Evolutionary conservation across 495 filamentous ascomycete species (phyloP), one percentile per base, ranked within the genome.

Genomic region (Apodospora peruviana): DNA sequence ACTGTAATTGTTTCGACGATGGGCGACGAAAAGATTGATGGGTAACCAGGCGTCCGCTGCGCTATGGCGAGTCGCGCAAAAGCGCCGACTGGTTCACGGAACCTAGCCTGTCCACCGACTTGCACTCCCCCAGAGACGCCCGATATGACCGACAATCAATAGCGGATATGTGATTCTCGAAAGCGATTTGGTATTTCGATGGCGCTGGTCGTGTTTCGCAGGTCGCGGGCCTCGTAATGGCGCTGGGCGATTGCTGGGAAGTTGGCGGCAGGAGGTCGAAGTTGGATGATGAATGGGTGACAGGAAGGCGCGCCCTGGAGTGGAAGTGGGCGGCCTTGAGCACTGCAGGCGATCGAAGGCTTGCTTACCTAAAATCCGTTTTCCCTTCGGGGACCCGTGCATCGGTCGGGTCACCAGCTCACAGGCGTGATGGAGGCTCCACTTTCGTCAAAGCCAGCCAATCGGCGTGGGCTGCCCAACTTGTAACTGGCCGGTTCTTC

Each of bases 1-100:
- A 32, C 7, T 32, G 7, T 14, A 32, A 14, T 32, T 40, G 8
- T 44, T 47, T 54, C 41, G 47, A 51, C 57, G 59, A 61, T 48
- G 55, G 59, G 56, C 41, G 47, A 51, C 57, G 59, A 61, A 48
- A 53, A 61, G 56, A 55, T 51, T 62, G 60, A 51, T 61, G 60
- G 61, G n/a, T n/a, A n/a, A n/a, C n/a, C n/a, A n/a, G n/a, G n/a
- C n/a, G n/a, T n/a, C n/a, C n/a, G n/a, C n/a, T n/a, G n/a, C n/a
- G n/a, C n/a, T n/a, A n/a, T n/a, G 60, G 62, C 66, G 55, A 68
- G 62, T 61, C 63, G 63, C 66, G 67, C 65, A 60, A 69, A 59
- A 63, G 55, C 61, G 68, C 61, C 60, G 58, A 64, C 49, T 45
- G 51, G 51, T 40, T 47, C 56, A 53, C 51, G 45, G 45, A 57